Conservation (phyloP, 2,329 filamentous ascomycete species). For the Penicillium decumbens region DNA sequence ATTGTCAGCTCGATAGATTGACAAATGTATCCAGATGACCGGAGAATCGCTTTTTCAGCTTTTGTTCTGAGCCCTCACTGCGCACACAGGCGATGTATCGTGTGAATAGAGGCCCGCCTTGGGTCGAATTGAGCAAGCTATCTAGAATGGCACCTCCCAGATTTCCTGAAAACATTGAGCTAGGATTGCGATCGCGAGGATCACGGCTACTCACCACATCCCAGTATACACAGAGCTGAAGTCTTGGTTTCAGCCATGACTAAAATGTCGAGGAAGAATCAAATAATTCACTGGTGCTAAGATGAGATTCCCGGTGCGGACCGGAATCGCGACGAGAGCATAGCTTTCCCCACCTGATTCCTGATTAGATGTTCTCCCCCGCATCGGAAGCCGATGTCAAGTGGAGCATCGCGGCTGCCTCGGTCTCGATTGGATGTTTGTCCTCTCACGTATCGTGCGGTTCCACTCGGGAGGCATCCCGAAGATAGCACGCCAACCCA, state of each 20-base stretch:
- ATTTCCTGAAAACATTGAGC: slow-evolving; percentile 30
- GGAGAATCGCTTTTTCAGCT: slow-evolving; percentile 32
- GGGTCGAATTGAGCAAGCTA: slow-evolving; percentile 27
- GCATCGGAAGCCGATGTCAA: slow-evolving; percentile 2
- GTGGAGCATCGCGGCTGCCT: background rate
- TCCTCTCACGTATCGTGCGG: slow-evolving; percentile 3
- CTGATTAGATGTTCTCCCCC: background rate
- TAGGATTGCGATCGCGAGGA: background rate
- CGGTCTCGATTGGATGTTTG: background rate
- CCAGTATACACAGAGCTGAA: slow-evolving; percentile 17
- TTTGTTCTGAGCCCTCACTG: slow-evolving; percentile 36
- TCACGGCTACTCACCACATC: slow-evolving; percentile 14
- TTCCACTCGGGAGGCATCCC: slow-evolving; percentile 16
- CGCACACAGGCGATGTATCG: slow-evolving; percentile 44
- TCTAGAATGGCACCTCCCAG: slow-evolving; percentile 38
- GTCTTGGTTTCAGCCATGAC: slow-evolving; percentile 12
- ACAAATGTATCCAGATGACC: slow-evolving; percentile 29
- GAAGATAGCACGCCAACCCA: slow-evolving; percentile 4
- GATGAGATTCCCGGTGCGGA: background rate
- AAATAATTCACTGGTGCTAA: background rate
- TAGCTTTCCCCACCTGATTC: background rate
- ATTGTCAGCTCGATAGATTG: slow-evolving; percentile 35
- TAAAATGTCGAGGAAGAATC: background rate
- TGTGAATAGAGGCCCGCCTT: slow-evolving; percentile 22
- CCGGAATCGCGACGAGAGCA: background rate